Conservation (phyloP, 169 alveolate species). For the Amoebophrya sp. region DNA sequence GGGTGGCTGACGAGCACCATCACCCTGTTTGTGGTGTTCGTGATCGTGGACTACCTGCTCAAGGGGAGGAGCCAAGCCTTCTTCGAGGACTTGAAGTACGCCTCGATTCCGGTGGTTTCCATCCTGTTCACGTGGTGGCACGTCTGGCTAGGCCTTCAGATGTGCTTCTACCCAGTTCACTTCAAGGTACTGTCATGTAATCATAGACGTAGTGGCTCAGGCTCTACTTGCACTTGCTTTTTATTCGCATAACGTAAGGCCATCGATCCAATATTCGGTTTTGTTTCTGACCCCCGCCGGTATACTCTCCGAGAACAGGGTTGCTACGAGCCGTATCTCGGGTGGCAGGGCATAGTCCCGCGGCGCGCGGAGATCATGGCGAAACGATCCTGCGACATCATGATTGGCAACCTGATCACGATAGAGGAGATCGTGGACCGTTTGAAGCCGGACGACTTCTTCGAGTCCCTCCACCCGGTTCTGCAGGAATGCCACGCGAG, state of each 20-base stretch:
- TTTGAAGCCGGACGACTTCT: neutral
- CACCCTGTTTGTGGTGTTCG: neutral
- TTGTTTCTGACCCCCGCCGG: neutral
- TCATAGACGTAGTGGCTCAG: too few species aligned
- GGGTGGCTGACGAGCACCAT: neutral
- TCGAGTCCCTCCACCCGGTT: neutral
- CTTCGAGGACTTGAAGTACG: neutral
- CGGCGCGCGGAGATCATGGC: slow-evolving; percentile 14
- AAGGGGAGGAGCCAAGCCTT: neutral
- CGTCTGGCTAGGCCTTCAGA: slow-evolving; percentile 11
- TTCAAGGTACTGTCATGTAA: neutral
- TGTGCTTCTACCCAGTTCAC: slow-evolving; percentile 15
- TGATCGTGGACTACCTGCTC: neutral
- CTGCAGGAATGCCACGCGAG: neutral
- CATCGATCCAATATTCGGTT: neutral
- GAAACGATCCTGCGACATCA: neutral
- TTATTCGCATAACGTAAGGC: neutral
- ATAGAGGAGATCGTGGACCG: neutral
- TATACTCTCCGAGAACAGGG: neutral
- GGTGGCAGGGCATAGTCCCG: slow-evolving; percentile 18
- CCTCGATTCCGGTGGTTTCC: neutral
- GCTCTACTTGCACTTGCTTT: neutral
- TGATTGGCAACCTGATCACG: neutral
- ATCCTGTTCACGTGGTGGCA: slow-evolving; percentile 13
- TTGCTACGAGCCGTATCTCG: neutral